Evolutionary conservation across 2,329 filamentous ascomycete genomes (phyloP), one percentile per base, ranked within the genome.

Genomic region (Aspergillus piperis): DNA sequence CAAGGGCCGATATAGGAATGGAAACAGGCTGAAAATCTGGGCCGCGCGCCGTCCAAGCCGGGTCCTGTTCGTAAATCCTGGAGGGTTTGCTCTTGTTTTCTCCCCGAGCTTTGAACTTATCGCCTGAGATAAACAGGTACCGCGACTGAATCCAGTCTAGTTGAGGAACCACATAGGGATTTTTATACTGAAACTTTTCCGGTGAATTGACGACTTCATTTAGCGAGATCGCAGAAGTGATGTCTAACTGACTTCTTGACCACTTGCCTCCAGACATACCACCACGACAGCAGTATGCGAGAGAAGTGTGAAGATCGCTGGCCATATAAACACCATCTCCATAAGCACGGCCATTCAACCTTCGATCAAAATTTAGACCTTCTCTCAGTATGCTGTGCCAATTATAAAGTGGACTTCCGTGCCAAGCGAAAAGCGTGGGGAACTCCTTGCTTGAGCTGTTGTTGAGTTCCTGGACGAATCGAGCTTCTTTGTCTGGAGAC

Each of bases 301-400:
- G 38, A 54, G 90, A 92, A 0, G 80, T 84, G 0, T 48, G n/a
- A 51, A 86, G 85, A 1, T 86, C 64, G 10, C 78, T 78, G 42
- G 90, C 88, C 72, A 96, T 88, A 70, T 97, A 97, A 2, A 96
- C 89, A 0, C 93, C 93, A 70, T 96, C 61, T 0, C 93, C 93
- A 68, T 66, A 91, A 1, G 88, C 80, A 62, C 93, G 86, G 0
- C 92, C 93, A 71, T 94, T 77, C 0, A 72, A 44, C 0, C 79
- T 76, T 1, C 84, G 74, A 4, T 86, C 84, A 76, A 88, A 96
- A 71, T 96, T 86, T 5, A 97, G 80, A 0, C 93, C 92, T 61
- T 89, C 86, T 32, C 92, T 86, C 63, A 96, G 86, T 68, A 97
- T 96, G 68, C 88, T 90, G 74, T 97, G 93, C 93, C 93, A 96